Evolutionary conservation across 352 stramenopile genomes (phyloP).

Genomic region (Phytopythium oedochilum): DNA sequence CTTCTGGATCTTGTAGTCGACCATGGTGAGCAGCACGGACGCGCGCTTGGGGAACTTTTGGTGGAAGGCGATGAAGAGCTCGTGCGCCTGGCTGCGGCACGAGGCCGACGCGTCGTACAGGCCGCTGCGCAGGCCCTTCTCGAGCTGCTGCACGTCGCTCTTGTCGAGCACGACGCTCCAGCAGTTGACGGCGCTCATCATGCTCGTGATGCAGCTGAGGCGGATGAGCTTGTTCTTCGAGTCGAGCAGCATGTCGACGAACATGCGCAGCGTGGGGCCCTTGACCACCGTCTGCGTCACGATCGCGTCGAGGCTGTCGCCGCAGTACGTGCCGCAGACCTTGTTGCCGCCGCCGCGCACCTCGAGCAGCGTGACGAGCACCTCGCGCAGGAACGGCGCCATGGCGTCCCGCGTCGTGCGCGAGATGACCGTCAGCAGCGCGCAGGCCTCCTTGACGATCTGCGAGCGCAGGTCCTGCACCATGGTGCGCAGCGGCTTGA

Average conservation of each 20-base stretch:
- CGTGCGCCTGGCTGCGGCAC: slow-evolving; percentile 58
- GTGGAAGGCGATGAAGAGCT: slow-evolving; percentile 70
- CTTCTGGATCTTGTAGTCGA: slow-evolving; percentile 84
- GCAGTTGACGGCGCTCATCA: slow-evolving; percentile 39
- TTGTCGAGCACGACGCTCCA: slow-evolving; percentile 81
- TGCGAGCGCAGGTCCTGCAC: slow-evolving; percentile 80
- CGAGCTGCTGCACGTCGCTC: slow-evolving; percentile 73
- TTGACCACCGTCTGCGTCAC: slow-evolving; percentile 68
- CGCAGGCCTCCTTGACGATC: slow-evolving; percentile 83
- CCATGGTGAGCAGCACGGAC: slow-evolving; percentile 47
- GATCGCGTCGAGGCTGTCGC: slow-evolving; percentile 67
- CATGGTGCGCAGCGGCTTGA: slow-evolving; percentile 69
- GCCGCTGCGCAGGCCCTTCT: slow-evolving; percentile 63
- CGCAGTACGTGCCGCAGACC: slow-evolving; percentile 76
- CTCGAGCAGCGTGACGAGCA: slow-evolving; percentile 70
- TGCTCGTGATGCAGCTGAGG: slow-evolving; percentile 60
- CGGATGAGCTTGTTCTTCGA: slow-evolving; percentile 85
- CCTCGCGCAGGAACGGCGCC: slow-evolving; percentile 67
- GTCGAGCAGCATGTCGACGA: slow-evolving; percentile 69
- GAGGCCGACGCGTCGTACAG: slow-evolving; percentile 78
- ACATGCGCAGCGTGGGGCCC: slow-evolving; percentile 61
- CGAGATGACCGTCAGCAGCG: slow-evolving; percentile 53
- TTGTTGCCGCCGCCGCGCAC: slow-evolving; percentile 82
- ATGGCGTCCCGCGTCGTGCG: slow-evolving; percentile 69
- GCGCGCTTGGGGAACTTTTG: slow-evolving; percentile 77